These are phyloP conservation scores for Bipolaris cookei DNA, from an alignment of 2,329 filamentous ascomycete species.

Conservation along the genomic window DNA sequence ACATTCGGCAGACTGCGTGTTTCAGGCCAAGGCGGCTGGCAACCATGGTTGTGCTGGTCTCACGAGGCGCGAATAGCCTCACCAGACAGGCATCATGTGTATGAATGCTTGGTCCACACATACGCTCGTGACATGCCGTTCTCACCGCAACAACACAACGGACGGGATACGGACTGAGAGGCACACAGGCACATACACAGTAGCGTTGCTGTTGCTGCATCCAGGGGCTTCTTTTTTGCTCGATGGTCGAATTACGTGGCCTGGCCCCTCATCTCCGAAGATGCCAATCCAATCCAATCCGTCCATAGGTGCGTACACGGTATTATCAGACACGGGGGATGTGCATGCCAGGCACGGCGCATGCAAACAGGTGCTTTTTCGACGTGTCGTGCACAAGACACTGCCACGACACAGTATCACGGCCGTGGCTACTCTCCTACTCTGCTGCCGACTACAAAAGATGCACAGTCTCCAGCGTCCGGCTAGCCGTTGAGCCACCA, in stretches of 20 bases:
- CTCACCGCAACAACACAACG: not conserved
- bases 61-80: not conserved
- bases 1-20: not conserved
- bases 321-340: not conserved
- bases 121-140: not conserved
- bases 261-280: conserved; percentile 16
- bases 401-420: not conserved
- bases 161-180: not conserved
- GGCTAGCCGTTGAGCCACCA: no score
- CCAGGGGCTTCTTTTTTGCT: not conserved
- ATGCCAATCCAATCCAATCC: not conserved
- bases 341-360: not conserved
- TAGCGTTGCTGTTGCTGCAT: not conserved
- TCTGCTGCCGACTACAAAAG: not conserved
- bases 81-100: not conserved
- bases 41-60: not conserved
- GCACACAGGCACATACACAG: no score
- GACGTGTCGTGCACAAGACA: conserved; percentile 3
- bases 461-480: no score
- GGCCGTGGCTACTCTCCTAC: not conserved
- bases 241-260: conserved; percentile 13
- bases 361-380: conserved; percentile 5
- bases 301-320: not conserved
- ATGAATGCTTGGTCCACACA: not conserved
- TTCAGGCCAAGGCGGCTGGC: not conserved